phyloP scores from a whole-genome alignment of 257 asterid genomes.

The Fraxinus quadrangulata region DNA sequence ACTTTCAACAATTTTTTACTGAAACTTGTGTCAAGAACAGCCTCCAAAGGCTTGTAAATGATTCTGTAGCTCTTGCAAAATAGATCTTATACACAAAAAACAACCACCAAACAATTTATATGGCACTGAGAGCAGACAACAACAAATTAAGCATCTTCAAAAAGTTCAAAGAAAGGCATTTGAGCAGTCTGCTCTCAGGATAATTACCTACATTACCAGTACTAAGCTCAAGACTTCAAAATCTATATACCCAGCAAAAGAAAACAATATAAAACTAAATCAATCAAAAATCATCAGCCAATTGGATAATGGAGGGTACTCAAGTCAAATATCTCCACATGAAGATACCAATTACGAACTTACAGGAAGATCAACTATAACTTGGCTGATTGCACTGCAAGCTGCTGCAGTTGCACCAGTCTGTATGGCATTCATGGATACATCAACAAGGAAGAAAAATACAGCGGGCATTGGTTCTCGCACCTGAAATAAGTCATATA shows the following conservation, averaged over 20 bases:
- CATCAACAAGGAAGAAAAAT: constrained; percentile 90
- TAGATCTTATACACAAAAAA: background rate
- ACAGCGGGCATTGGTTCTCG: constrained; percentile 99
- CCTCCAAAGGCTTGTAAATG: background rate
- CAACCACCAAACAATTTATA: background rate
- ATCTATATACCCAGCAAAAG: background rate
- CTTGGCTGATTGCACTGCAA: constrained; percentile 97
- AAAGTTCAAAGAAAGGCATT: background rate
- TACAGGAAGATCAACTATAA: constrained; percentile 95
- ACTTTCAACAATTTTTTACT: background rate
- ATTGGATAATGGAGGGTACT: constrained; percentile 12
- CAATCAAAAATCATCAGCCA: constrained; percentile 10
- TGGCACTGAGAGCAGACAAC: background rate
- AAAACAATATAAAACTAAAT: constrained; percentile 4
- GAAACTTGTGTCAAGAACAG: background rate
- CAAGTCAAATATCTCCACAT: constrained; percentile 14
- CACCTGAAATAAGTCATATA: constrained; percentile 56
- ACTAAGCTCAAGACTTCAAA: background rate
- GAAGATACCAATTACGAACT: constrained; percentile 39
- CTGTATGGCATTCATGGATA: constrained; percentile 91
- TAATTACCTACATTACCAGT: background rate
- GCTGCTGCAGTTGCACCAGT: constrained; percentile 99
- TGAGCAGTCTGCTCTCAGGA: background rate
- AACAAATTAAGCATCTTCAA: background rate
- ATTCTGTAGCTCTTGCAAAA: background rate